A percentile compares a stretch with the other conserved stretches of the same genome.
These are phyloP conservation scores for Incumbomyces lentus DNA, from an alignment of 2,329 filamentous ascomycete species.

Conservation along the genomic window DNA sequence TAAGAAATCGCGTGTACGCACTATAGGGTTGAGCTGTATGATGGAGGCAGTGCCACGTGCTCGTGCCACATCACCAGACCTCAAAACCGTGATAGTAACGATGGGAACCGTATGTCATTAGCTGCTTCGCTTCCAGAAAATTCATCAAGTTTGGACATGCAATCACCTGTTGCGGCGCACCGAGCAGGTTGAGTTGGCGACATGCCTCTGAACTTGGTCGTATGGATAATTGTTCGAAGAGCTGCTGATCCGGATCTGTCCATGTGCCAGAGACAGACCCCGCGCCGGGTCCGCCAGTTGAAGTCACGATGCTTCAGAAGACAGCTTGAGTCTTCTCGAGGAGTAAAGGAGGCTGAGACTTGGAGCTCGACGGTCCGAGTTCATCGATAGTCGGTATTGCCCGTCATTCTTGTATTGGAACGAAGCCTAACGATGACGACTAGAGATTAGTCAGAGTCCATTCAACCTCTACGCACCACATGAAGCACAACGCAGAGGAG, in stretches of 20 bases:
- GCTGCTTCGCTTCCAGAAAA: slow-evolving; percentile 3
- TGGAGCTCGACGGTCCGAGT: slow-evolving; percentile 41
- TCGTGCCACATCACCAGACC: slow-evolving; percentile 5
- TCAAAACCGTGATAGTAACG: not conserved
- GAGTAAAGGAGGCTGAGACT: slow-evolving; percentile 5
- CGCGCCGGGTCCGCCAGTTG: slow-evolving; percentile 22
- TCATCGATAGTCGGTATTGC: slow-evolving; percentile 40
- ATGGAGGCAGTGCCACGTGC: slow-evolving; percentile 4
- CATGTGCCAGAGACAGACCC: slow-evolving; percentile 24
- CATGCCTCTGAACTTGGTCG: not conserved
- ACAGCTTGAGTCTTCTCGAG: slow-evolving; percentile 12
- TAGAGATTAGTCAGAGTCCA: slow-evolving; percentile 72
- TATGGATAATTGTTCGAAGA: slow-evolving; percentile 5
- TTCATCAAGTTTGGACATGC: not conserved
- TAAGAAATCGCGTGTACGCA: not conserved
- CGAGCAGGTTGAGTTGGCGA: not conserved
- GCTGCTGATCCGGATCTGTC: slow-evolving; percentile 20
- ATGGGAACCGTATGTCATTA: not conserved
- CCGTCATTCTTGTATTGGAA: slow-evolving; percentile 62
- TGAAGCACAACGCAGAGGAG: slow-evolving; percentile 74
- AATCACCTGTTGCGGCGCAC: not conserved
- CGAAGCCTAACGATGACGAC: slow-evolving; percentile 78
- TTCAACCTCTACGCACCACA: slow-evolving; percentile 65
- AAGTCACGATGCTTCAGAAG: slow-evolving; percentile 12
- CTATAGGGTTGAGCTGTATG: not conserved